Evolutionary conservation across 768 basidiomycete genomes (phyloP), one percentile per base, ranked within the genome.

Genomic region (Neoboletus magnificus): DNA sequence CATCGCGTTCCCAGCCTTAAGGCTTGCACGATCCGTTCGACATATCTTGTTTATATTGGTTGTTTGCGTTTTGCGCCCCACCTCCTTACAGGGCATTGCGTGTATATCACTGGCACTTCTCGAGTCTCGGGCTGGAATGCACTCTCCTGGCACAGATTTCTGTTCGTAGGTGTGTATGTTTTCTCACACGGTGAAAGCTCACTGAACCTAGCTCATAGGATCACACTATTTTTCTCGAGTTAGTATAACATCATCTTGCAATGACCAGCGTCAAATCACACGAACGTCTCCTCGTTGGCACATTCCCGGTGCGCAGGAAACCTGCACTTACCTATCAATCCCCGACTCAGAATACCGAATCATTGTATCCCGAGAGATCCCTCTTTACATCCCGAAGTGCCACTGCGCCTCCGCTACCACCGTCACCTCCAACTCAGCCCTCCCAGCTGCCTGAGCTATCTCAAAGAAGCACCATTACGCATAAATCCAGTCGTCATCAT

Each of bases 261-360:
- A 68, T 67, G 66, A 22, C 65, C 41, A 57, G 55, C 67, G 55
- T 60, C 60, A 66, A 67, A 55, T 22, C 65, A 48, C 55, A 52
- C 44, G 48, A 44, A 33, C 13, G 50, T 25, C 39, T 61, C 30
- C 32, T 48, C 23, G 44, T 58, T 42, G 53, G 50, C 50, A 56
- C 61, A 18, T 53, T 66, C 51, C 42, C 65, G n/a, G 71, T 75
- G 32, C 79, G 83, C 51, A 76, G 84, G 52, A 86, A 86, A 66
- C 85, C 84, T 27, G 63, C 69, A 48, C 60, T 74, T 58, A 85
- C 84, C 15, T 84, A 84, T 68, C 81, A 77, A 56, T 86, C 84
- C 8, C 84, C 84, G 9, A 68, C 75, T 33, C 74, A 67, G 61
- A 64, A 67, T 39, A 70, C 75, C 33, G 64, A 64, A 35, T 54